A percentile compares a stretch with the other conserved stretches of the same genome.
Conservation (phyloP, 2,329 filamentous ascomycete species). For the Sporothrix brasiliensis region DNA sequence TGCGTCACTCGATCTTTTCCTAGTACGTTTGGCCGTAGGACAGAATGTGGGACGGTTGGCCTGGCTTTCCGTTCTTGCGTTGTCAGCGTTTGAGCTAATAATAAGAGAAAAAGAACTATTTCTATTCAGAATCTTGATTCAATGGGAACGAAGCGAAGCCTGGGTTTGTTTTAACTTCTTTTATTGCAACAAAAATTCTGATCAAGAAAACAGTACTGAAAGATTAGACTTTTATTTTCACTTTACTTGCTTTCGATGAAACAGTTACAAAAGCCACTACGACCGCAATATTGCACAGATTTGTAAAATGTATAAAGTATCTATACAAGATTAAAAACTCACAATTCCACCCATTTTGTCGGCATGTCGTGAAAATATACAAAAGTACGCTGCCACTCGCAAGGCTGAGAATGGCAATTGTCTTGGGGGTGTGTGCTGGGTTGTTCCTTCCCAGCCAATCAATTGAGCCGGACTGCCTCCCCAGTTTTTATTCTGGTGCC, state of each 20-base stretch:
- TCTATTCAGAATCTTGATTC: too few species aligned
- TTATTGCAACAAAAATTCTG: too few species aligned
- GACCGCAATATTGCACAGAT: neutral
- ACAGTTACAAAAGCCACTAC: neutral
- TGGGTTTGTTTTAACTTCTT: too few species aligned
- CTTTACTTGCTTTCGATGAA: neutral
- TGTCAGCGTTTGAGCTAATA: too few species aligned
- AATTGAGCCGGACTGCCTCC: neutral
- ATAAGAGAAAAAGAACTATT: too few species aligned
- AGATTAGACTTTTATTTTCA: too few species aligned
- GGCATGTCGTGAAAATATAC: neutral
- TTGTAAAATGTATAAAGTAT: neutral
- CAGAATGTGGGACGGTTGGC: neutral
- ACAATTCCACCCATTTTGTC: neutral
- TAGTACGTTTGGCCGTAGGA: neutral
- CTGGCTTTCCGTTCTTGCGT: neutral
- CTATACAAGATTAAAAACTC: neutral
- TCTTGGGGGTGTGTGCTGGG: constrained; percentile 4
- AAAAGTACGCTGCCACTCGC: neutral
- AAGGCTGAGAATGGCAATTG: constrained; percentile 16
- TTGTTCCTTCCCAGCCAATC: constrained; percentile 13
- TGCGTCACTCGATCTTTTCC: neutral
- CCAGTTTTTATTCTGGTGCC: constrained; percentile 26
- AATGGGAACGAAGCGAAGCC: too few species aligned
- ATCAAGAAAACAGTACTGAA: too few species aligned